These are phyloP conservation scores for Cercospora janseana DNA, from an alignment of 2,329 filamentous ascomycete genomes.

Conservation along the genomic window DNA sequence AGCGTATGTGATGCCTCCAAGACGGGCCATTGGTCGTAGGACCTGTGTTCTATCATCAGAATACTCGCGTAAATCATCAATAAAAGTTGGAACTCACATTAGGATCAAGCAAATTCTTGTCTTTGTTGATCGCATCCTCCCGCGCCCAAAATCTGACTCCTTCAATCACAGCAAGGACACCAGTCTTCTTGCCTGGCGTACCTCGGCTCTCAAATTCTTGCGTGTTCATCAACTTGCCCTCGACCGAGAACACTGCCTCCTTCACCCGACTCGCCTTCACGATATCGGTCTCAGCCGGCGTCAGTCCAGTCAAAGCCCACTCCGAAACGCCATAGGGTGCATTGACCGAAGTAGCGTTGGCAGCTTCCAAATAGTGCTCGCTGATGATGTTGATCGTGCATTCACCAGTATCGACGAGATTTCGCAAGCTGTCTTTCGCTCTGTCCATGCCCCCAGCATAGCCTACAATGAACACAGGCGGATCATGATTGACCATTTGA, in stretches of 20 bases:
- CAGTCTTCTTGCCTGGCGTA: constrained; percentile 70
- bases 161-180: constrained; percentile 74
- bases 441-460: constrained; percentile 56
- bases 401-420: constrained; percentile 69
- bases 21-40: constrained; percentile 69
- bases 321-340: constrained; percentile 74
- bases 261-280: constrained; percentile 71
- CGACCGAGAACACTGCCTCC: constrained; percentile 80
- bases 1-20: constrained; percentile 85
- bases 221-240: constrained; percentile 71
- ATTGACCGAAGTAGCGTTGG: constrained; percentile 77
- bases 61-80: neutral
- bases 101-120: constrained; percentile 70
- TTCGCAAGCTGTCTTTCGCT: constrained; percentile 76
- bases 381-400: constrained; percentile 81
- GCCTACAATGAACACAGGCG: constrained; percentile 72
- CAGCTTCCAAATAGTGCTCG: constrained; percentile 82
- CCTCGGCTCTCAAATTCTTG: constrained; percentile 74
- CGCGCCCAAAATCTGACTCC: constrained; percentile 84
- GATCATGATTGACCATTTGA: constrained; percentile 79
- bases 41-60: constrained; percentile 47
- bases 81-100: constrained; percentile 47
- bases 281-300: constrained; percentile 62
- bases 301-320: constrained; percentile 76
- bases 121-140: constrained; percentile 81